These are phyloP conservation scores for Skeletonema grethae DNA, from an alignment of 108 stramenopile species.

Conservation along the genomic window DNA sequence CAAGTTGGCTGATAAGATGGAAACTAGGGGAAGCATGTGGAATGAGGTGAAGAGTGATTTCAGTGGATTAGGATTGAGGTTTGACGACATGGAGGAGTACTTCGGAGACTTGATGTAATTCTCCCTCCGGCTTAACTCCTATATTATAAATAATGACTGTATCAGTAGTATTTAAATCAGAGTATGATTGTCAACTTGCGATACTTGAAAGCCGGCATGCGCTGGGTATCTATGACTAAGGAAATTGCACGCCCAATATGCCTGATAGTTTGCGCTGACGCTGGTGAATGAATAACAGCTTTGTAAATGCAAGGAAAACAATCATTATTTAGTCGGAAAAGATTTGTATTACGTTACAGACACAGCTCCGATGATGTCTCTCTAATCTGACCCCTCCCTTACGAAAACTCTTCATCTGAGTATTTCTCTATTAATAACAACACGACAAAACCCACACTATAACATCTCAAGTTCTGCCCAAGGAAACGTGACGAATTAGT, in stretches of 20 bases:
- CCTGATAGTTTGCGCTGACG: too few relatives aligned
- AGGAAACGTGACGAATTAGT: constrained; percentile 39
- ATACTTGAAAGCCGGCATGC: not conserved
- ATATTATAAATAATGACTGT: constrained; percentile 1
- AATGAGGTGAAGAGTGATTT: constrained; percentile 92
- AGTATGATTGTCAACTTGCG: not conserved
- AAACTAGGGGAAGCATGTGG: constrained; percentile 81
- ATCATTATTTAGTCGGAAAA: not conserved
- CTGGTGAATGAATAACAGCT: too few relatives aligned
- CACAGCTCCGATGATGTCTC: not conserved
- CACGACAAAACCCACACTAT: not conserved
- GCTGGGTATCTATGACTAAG: too few relatives aligned
- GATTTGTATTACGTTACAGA: constrained; percentile 4
- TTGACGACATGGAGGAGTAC: constrained; percentile 87
- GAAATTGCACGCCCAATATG: too few relatives aligned
- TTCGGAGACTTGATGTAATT: constrained; percentile 69
- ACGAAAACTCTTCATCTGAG: constrained; percentile 3
- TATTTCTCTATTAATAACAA: constrained; percentile 7
- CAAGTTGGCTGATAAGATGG: constrained; percentile 85
- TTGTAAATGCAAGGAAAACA: not conserved
- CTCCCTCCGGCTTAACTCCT: not conserved
- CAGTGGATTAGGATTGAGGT: constrained; percentile 83
- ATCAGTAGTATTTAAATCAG: not conserved
- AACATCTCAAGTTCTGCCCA: not conserved
- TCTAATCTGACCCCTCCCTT: constrained; percentile 4